Conservation (phyloP, 2,329 filamentous ascomycete genomes). For the Apiospora rasikravindrae region DNA sequence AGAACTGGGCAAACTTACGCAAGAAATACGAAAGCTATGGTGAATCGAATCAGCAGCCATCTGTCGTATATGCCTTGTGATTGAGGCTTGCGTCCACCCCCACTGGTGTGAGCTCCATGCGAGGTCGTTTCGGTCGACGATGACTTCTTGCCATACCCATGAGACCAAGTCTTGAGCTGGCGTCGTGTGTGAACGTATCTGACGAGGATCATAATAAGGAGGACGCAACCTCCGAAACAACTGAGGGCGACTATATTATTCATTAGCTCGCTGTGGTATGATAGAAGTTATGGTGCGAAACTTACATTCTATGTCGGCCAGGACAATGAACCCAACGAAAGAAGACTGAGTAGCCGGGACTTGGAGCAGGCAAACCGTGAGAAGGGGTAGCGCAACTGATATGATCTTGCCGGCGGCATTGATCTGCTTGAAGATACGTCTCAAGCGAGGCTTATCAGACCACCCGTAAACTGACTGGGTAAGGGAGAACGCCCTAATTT, state of each 20-base stretch:
- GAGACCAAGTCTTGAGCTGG: slow-evolving; percentile 40
- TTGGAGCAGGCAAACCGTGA: slow-evolving; percentile 28
- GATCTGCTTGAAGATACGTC: slow-evolving; percentile 9
- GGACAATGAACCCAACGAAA: slow-evolving; percentile 24
- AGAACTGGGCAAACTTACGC: slow-evolving; percentile 34
- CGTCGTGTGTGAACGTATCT: slow-evolving; percentile 49
- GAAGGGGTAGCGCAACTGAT: slow-evolving; percentile 26
- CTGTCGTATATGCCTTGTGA: slow-evolving; percentile 47
- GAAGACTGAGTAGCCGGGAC: slow-evolving; percentile 22
- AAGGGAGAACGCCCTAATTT: slow-evolving; percentile 25
- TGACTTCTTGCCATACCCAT: slow-evolving; percentile 36
- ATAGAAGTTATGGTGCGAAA: not conserved
- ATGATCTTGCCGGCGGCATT: slow-evolving; percentile 25
- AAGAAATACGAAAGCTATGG: slow-evolving; percentile 48
- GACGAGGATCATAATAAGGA: slow-evolving; percentile 46
- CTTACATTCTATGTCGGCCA: slow-evolving; percentile 28
- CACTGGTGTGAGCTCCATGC: slow-evolving; percentile 20
- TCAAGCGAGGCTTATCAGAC: slow-evolving; percentile 21
- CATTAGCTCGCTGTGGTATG: not conserved
- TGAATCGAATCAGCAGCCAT: slow-evolving; percentile 51
- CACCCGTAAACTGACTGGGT: slow-evolving; percentile 28
- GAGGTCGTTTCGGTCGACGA: slow-evolving; percentile 17
- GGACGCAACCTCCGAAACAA: slow-evolving; percentile 40
- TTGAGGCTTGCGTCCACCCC: slow-evolving; percentile 21
- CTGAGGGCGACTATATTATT: slow-evolving; percentile 43